Evolutionary conservation across 176 grass and related monocot species (phyloP).

Genomic region (Triticum urartu): DNA sequence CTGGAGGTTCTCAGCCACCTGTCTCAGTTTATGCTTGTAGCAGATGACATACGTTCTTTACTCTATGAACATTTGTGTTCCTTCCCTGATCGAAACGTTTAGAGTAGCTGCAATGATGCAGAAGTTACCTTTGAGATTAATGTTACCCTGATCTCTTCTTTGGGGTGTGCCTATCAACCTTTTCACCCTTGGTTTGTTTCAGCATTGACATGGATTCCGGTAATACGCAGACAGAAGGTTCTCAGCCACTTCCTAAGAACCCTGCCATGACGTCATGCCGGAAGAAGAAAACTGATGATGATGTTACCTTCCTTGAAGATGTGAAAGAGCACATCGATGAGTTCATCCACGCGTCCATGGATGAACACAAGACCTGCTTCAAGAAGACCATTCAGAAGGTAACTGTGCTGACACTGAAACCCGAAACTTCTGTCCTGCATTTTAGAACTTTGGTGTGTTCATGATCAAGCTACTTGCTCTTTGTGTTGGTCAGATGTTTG

Average conservation of each 20-base stretch:
- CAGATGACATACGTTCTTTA: neutral
- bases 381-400: conserved; percentile 89
- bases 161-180: neutral
- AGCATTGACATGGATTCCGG: conserved; percentile 55
- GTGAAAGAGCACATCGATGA: conserved; percentile 89
- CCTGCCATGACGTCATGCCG: conserved; percentile 68
- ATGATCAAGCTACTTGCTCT: neutral
- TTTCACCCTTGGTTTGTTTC: neutral
- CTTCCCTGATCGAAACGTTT: neutral
- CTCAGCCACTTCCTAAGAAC: conserved; percentile 28
- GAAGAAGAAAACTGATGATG: conserved; percentile 79
- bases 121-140: neutral
- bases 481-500: conserved; percentile 70
- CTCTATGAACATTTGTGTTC: neutral
- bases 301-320: conserved; percentile 70
- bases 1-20: conserved; percentile 35
- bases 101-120: neutral
- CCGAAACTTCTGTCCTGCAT: neutral
- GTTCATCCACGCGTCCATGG: conserved; percentile 90
- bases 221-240: conserved; percentile 43
- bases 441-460: neutral
- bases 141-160: neutral
- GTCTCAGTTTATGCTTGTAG: neutral
- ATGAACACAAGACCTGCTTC: conserved; percentile 95
- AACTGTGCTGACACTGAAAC: neutral